Percentiles rank a stretch among this genome's conserved stretches.
phyloP scores from a whole-genome alignment of 805 yeast genomes.

The Sugiyamaella chiloensis region DNA sequence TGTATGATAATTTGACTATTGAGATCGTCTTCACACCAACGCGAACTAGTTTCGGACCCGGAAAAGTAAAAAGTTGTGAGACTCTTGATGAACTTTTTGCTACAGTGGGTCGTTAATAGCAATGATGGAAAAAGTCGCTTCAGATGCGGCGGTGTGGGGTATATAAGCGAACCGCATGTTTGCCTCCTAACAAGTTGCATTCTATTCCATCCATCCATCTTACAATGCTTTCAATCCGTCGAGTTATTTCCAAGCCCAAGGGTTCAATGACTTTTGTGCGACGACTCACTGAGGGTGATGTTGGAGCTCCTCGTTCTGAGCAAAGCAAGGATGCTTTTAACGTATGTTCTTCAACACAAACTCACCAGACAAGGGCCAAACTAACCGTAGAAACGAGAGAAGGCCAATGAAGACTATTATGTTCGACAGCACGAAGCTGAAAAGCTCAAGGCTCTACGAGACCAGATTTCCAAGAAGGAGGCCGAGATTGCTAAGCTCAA shows the following conservation, averaged over 20 bases:
- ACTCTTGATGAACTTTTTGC: no score
- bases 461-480: conserved; percentile 37
- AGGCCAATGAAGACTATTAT: conserved; percentile 83
- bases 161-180: no score
- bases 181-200: no score
- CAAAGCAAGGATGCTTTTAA: conserved; percentile 59
- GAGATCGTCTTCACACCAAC: no score
- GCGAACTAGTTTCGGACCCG: no score
- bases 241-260: conserved; percentile 1
- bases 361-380: no score
- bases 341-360: conserved; percentile 25
- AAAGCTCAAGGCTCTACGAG: conserved; percentile 71
- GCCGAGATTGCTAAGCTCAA: conserved; percentile 31
- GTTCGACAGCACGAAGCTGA: conserved; percentile 88
- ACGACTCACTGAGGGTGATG: conserved; percentile 54
- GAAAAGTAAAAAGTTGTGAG: no score
- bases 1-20: no score
- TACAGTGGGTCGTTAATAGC: no score
- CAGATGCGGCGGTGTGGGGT: no score
- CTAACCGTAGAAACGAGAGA: conserved; percentile 70
- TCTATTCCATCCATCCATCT: conserved; percentile 1
- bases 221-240: conserved; percentile 11
- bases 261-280: conserved; percentile 25
- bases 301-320: conserved; percentile 56
- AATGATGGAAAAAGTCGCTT: no score